Conservation (phyloP, 2,329 filamentous ascomycete genomes). For the Xylaria sp. region DNA sequence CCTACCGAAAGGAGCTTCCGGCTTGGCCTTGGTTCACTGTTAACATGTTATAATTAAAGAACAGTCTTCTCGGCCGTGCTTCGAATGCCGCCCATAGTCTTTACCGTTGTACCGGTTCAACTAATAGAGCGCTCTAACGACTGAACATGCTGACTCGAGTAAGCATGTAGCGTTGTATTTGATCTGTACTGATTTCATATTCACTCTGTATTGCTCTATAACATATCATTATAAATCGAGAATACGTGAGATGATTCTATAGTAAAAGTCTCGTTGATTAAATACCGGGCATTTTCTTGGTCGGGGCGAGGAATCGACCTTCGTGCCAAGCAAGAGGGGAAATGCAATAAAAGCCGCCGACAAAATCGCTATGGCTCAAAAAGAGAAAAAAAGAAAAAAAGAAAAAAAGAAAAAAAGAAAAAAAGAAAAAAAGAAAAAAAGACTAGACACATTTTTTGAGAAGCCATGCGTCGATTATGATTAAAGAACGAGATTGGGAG, state of each 20-base stretch:
- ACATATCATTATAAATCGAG: background rate
- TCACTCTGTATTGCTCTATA: background rate
- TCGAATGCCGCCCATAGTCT: no score
- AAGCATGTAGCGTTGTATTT: background rate
- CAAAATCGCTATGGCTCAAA: background rate
- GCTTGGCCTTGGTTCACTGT: slow-evolving; percentile 1
- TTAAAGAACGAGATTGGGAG: background rate
- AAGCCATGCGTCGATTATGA: background rate
- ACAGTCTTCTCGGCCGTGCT: background rate
- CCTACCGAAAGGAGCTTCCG: slow-evolving; percentile 22
- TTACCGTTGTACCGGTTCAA: background rate
- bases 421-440: no score
- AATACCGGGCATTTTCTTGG: background rate
- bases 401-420: no score
- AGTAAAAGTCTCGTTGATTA: background rate
- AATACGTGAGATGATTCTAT: background rate
- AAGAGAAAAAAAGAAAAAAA: no score
- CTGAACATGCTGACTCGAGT: background rate
- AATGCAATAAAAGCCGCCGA: background rate
- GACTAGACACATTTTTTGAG: background rate
- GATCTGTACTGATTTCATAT: background rate
- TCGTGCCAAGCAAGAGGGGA: background rate
- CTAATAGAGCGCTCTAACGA: background rate
- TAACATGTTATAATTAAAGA: background rate
- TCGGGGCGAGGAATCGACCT: background rate